Conservation (phyloP, 2,329 filamentous ascomycete genomes). For the Hypoxylon sp. region DNA sequence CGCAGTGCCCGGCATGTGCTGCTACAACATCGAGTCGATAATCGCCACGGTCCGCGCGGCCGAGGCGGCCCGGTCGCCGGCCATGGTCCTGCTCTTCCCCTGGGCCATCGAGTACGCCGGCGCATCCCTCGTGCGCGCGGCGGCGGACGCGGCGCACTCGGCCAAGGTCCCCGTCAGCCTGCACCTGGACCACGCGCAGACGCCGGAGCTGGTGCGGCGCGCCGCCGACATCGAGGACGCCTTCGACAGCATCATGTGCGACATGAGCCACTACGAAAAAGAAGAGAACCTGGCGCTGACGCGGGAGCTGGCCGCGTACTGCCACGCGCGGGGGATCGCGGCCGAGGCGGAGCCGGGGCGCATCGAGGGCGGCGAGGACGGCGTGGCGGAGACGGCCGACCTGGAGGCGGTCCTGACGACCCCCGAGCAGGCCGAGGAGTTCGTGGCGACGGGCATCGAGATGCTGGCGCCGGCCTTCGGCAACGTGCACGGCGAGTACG, state of each 20-base stretch:
- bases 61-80: conserved; percentile 73
- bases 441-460: conserved; percentile 74
- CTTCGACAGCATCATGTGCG: conserved; percentile 81
- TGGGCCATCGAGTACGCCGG: conserved; percentile 77
- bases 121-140: conserved; percentile 65
- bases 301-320: conserved; percentile 70
- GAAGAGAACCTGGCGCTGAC: conserved; percentile 76
- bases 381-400: conserved; percentile 67
- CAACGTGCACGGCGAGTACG: conserved; percentile 77
- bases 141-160: conserved; percentile 65
- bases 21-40: conserved; percentile 77
- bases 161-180: conserved; percentile 70
- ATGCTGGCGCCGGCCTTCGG: conserved; percentile 76
- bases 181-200: conserved; percentile 76
- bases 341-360: conserved; percentile 78
- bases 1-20: conserved; percentile 70
- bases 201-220: conserved; percentile 69
- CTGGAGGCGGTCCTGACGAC: conserved; percentile 65
- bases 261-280: conserved; percentile 80
- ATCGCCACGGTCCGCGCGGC: conserved; percentile 76
- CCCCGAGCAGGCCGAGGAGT: conserved; percentile 72
- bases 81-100: conserved; percentile 79
- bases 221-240: conserved; percentile 68
- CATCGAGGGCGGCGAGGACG: conserved; percentile 76
- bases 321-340: conserved; percentile 73